Conservation (phyloP, 106 monocot genomes). For the Vanilla planifolia region DNA sequence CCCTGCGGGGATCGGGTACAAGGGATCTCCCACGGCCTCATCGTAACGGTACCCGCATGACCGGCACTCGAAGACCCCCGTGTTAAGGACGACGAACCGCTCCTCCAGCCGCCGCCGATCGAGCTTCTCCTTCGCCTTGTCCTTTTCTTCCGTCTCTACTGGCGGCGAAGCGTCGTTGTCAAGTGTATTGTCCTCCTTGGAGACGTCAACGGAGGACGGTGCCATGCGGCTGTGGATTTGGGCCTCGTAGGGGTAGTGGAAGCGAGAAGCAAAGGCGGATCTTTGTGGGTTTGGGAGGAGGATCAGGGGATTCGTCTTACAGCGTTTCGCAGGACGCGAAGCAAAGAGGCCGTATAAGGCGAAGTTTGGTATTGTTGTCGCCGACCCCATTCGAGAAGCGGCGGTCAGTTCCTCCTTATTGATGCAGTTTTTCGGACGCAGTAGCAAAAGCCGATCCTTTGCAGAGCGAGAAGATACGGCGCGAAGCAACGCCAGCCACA, state of each 20-base stretch:
- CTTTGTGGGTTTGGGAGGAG: constrained; percentile 3
- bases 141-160: background rate
- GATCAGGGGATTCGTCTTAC: background rate
- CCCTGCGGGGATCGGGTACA: constrained; percentile 84
- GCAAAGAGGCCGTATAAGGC: constrained; percentile 12
- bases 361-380: constrained; percentile 17
- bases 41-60: constrained; percentile 82
- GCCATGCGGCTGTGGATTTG: background rate
- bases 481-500: too few species aligned
- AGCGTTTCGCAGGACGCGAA: background rate
- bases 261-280: background rate
- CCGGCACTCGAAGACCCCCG: constrained; percentile 77
- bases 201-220: constrained; percentile 54
- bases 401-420: too few species aligned
- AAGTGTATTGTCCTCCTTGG: constrained; percentile 67
- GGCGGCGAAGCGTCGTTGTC: background rate
- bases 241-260: background rate
- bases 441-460: too few species aligned
- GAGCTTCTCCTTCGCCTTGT: constrained; percentile 7
- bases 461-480: too few species aligned
- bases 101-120: constrained; percentile 58
- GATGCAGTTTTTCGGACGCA: too few species aligned
- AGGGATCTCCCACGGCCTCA: constrained; percentile 61
- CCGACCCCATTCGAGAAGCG: constrained; percentile 11
- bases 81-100: constrained; percentile 80